These are phyloP conservation scores for Botrytis aclada DNA, from an alignment of 2,329 filamentous ascomycete species.

Conservation along the genomic window DNA sequence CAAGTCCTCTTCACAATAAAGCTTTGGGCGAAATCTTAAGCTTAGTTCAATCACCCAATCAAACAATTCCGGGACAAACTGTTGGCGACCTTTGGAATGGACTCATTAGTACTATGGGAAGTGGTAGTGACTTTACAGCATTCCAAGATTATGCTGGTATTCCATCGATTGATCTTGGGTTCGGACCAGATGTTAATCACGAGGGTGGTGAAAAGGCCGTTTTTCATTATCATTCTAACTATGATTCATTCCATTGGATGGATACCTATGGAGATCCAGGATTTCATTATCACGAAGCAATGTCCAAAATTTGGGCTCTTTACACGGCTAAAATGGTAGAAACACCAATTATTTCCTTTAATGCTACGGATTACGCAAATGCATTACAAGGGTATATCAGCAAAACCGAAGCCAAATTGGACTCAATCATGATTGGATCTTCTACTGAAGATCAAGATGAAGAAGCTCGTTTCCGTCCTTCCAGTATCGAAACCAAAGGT, in stretches of 20 bases:
- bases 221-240: constrained; percentile 81
- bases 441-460: constrained; percentile 31
- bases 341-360: constrained; percentile 50
- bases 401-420: constrained; percentile 34
- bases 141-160: constrained; percentile 58
- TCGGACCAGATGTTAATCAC: constrained; percentile 39
- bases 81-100: constrained; percentile 50
- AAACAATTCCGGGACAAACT: constrained; percentile 40
- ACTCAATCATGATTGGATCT: constrained; percentile 25
- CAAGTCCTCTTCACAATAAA: constrained; percentile 62
- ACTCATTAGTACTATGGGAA: constrained; percentile 56
- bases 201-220: constrained; percentile 43
- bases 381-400: constrained; percentile 36
- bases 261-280: constrained; percentile 67
- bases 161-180: constrained; percentile 56
- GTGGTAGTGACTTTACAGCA: constrained; percentile 64
- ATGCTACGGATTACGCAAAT: constrained; percentile 45
- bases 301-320: constrained; percentile 52
- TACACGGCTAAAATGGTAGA: constrained; percentile 50
- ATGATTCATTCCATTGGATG: constrained; percentile 85
- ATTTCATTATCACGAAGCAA: constrained; percentile 58
- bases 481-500: constrained; percentile 22
- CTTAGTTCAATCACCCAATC: constrained; percentile 45
- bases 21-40: constrained; percentile 55
- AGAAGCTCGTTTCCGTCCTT: constrained; percentile 34